These are phyloP conservation scores for Coelastrella sp. DNA, from an alignment of 139 green algal species.

Conservation along the genomic window DNA sequence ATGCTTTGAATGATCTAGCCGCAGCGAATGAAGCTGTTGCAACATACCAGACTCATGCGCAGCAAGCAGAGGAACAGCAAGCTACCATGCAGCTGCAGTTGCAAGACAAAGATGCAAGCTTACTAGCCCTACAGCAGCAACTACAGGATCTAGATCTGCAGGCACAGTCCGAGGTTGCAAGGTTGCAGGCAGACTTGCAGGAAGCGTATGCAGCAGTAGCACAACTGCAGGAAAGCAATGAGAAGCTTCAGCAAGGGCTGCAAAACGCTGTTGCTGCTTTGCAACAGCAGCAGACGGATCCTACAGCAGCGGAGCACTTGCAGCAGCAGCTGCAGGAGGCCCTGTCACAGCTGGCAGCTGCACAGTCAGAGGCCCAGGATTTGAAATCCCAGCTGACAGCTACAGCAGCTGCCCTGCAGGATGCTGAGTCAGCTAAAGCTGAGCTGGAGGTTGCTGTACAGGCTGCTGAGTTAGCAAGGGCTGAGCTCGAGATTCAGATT, in stretches of 20 bases:
- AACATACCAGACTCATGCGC: not conserved
- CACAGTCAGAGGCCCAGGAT: not conserved
- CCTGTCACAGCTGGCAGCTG: not conserved
- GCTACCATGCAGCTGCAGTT: not conserved
- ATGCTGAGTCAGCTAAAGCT: not conserved
- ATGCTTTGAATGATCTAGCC: not conserved
- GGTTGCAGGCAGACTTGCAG: not conserved
- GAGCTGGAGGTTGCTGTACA: not conserved
- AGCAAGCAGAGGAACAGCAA: not conserved
- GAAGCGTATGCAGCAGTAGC: not conserved
- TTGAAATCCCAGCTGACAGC: not conserved
- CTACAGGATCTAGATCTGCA: not conserved
- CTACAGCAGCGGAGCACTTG: not conserved
- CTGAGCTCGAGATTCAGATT: not conserved
- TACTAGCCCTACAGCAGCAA: not conserved
- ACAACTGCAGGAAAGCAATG: slow-evolving; percentile 8
- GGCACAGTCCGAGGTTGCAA: not conserved
- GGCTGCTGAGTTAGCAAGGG: slow-evolving; percentile 7
- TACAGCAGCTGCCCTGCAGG: not conserved
- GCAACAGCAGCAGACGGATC: not conserved
- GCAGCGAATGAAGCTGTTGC: not conserved
- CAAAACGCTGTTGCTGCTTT: not conserved
- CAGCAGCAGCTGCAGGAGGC: slow-evolving; percentile 15
- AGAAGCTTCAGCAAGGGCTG: slow-evolving; percentile 17
- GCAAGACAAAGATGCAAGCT: not conserved